These are phyloP conservation scores for Neurospora sp. DNA, from an alignment of 495 filamentous ascomycete genomes.

Conservation along the genomic window DNA sequence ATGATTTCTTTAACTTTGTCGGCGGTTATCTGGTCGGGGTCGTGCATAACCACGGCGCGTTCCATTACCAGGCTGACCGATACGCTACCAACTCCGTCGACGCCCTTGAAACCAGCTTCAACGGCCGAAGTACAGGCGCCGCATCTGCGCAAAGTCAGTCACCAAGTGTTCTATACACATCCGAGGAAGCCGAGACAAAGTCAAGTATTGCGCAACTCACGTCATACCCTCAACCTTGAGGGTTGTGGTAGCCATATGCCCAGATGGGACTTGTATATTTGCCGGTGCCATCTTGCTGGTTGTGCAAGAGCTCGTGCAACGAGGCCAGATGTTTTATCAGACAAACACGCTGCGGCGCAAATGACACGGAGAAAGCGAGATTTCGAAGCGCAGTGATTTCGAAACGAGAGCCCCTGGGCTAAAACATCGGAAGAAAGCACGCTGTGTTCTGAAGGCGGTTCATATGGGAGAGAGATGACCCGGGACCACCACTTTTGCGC, in stretches of 20 bases:
- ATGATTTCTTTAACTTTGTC: constrained; percentile 74
- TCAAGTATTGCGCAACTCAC: constrained; percentile 20
- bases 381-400: not conserved
- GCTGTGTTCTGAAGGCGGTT: not conserved
- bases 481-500: not conserved
- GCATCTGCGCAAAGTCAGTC: constrained; percentile 27
- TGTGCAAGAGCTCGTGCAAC: not conserved
- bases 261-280: constrained; percentile 35
- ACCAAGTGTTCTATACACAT: not conserved
- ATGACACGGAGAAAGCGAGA: not conserved
- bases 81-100: constrained; percentile 71
- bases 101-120: constrained; percentile 69
- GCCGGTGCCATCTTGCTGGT: constrained; percentile 35
- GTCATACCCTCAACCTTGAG: constrained; percentile 89
- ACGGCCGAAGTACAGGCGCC: constrained; percentile 84
- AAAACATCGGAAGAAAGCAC: not conserved
- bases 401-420: not conserved
- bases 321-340: not conserved
- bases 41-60: constrained; percentile 81
- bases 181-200: not conserved
- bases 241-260: constrained; percentile 81
- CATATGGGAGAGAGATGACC: not conserved
- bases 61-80: constrained; percentile 90
- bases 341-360: not conserved
- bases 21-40: constrained; percentile 62